Conservation (phyloP, 768 basidiomycete species). For the Psilocybe cyanescens region DNA sequence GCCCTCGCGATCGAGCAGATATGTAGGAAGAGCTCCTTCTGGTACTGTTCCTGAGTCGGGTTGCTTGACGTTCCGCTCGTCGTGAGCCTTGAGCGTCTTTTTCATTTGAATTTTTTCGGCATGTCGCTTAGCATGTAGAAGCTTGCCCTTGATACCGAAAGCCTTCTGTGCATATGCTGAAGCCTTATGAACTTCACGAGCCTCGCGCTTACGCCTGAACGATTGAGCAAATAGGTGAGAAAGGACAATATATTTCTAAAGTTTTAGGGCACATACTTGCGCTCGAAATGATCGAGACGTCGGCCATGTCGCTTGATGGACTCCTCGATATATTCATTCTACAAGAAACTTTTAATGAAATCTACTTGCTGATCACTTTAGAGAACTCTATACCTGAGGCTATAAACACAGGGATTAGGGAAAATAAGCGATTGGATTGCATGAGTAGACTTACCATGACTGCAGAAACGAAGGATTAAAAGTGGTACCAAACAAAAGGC, state of each 20-base stretch:
- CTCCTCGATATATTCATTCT: conserved; percentile 99
- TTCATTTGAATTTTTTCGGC: conserved; percentile 98
- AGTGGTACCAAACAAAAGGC: conserved; percentile 29
- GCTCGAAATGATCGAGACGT: conserved; percentile 94
- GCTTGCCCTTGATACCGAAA: conserved; percentile 96
- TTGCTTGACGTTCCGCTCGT: conserved; percentile 97
- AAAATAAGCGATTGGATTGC: conserved; percentile 1
- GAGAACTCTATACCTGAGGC: conserved; percentile 61
- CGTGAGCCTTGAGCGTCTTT: conserved; percentile 99
- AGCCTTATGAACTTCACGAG: conserved; percentile 73
- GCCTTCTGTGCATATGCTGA: conserved; percentile 91
- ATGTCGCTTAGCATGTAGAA: conserved; percentile 96
- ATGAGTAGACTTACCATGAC: conserved; percentile 42
- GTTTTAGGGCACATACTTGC: conserved; percentile 63
- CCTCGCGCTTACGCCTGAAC: conserved; percentile 80
- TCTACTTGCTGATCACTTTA: neutral
- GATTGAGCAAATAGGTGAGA: neutral
- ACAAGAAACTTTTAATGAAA: conserved; percentile 1
- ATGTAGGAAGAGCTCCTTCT: conserved; percentile 93
- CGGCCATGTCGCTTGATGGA: conserved; percentile 97
- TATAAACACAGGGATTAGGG: conserved; percentile 30
- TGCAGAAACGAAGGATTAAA: conserved; percentile 28
- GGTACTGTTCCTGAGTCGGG: conserved; percentile 81
- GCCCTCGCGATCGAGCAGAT: conserved; percentile 96
- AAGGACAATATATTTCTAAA: neutral